Evolutionary conservation across 129 eudicot genomes (phyloP).

Genomic region (Silybum marianum): DNA sequence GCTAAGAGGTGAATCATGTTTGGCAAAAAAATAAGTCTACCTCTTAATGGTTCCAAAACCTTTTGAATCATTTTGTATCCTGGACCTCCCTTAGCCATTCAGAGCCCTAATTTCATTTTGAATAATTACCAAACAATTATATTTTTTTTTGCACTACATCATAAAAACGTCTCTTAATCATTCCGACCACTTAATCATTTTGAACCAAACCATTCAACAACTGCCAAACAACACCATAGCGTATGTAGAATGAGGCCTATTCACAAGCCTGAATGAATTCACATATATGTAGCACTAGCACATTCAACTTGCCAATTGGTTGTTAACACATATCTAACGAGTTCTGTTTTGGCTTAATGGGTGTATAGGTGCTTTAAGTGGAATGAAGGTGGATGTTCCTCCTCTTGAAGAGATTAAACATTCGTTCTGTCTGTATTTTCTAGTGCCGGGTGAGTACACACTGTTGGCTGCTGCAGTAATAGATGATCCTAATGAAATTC

Average conservation of each 20-base stretch:
- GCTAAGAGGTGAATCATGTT: too few species aligned
- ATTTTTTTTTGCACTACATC: too few species aligned
- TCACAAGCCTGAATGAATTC: background rate
- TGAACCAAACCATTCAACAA: too few species aligned
- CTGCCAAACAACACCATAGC: background rate
- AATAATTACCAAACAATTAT: too few species aligned
- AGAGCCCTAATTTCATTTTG: too few species aligned
- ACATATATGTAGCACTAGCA: background rate
- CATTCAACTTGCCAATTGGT: background rate
- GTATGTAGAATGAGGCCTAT: background rate
- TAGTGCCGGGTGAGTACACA: slow-evolving; percentile 96
- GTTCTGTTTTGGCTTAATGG: background rate
- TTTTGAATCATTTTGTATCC: too few species aligned
- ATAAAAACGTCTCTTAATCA: too few species aligned
- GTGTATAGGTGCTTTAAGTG: slow-evolving; percentile 72
- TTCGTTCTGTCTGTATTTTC: slow-evolving; percentile 74
- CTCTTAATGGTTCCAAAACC: too few species aligned
- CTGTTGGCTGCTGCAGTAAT: slow-evolving; percentile 89
- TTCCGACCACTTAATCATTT: too few species aligned
- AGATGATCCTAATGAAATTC: slow-evolving; percentile 83
- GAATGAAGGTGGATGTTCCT: slow-evolving; percentile 80
- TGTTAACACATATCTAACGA: background rate
- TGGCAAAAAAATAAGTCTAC: too few species aligned
- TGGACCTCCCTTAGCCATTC: too few species aligned
- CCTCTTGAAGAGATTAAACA: slow-evolving; percentile 87